phyloP scores from a whole-genome alignment of 2,329 filamentous ascomycete genomes.

The Diplodia corticola region DNA sequence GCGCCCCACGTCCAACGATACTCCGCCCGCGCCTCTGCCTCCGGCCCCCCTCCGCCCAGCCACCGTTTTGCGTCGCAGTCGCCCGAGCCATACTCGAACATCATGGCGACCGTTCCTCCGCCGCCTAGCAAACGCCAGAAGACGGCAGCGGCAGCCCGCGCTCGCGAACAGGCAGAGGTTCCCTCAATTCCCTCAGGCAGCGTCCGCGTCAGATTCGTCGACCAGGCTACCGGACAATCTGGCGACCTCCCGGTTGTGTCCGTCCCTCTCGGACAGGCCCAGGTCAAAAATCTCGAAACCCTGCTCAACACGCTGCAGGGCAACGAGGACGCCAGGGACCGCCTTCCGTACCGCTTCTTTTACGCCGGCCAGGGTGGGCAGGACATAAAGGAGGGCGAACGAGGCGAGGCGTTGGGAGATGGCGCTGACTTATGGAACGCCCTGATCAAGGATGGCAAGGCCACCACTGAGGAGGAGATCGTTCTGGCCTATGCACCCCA shows the following conservation, averaged over 20 bases:
- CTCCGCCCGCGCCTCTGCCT: neutral
- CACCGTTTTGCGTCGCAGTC: neutral
- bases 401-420: constrained; percentile 47
- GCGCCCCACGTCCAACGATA: neutral
- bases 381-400: constrained; percentile 13
- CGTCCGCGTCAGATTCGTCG: constrained; percentile 83
- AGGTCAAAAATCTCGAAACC: constrained; percentile 84
- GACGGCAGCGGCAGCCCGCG: constrained; percentile 69
- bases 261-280: constrained; percentile 80
- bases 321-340: constrained; percentile 55
- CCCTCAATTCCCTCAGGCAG: constrained; percentile 69
- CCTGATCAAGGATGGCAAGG: constrained; percentile 40
- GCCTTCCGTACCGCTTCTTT: constrained; percentile 67
- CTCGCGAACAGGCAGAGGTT: constrained; percentile 74
- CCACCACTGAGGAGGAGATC: constrained; percentile 21
- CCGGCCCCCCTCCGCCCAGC: neutral
- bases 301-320: constrained; percentile 82
- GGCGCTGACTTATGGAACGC: constrained; percentile 47
- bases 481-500: constrained; percentile 61
- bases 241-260: constrained; percentile 68
- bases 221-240: constrained; percentile 69
- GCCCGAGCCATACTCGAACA: neutral
- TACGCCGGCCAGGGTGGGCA: constrained; percentile 45
- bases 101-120: constrained; percentile 79
- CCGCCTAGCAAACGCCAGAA: constrained; percentile 86